Conservation (phyloP, 164 flowering plant genomes). For the Litsea cubeba region DNA sequence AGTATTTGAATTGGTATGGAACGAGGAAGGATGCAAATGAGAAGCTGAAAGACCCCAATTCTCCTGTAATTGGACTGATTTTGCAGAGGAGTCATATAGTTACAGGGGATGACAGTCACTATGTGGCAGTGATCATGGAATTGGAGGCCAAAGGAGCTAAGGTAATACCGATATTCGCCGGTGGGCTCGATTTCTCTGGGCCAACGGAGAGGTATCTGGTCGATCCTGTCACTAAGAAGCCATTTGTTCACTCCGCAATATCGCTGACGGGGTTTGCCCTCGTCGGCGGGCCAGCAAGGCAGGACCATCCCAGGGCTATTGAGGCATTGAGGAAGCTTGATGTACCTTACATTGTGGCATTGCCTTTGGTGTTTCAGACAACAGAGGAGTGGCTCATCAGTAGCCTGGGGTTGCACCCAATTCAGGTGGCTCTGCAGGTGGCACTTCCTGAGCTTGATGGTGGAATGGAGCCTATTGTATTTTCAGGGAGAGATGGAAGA, state of each 20-base stretch:
- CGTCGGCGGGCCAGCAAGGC: conserved; percentile 98
- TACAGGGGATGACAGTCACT: conserved; percentile 96
- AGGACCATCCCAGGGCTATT: conserved; percentile 93
- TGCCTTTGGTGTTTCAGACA: conserved; percentile 97
- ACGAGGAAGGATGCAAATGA: conserved; percentile 83
- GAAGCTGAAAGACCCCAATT: conserved; percentile 62
- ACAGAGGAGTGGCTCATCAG: conserved; percentile 98
- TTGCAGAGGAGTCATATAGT: conserved; percentile 94
- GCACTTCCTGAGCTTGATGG: conserved; percentile 99
- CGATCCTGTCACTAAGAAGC: conserved; percentile 75
- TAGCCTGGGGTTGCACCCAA: conserved; percentile 92
- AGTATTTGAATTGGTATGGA: conserved; percentile 95
- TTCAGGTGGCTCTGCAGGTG: conserved; percentile 98
- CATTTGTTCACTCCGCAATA: conserved; percentile 70
- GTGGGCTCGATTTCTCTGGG: conserved; percentile 94
- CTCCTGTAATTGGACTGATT: conserved; percentile 75
- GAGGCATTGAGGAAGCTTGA: conserved; percentile 92
- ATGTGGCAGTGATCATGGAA: conserved; percentile 99
- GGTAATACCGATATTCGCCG: conserved; percentile 90
- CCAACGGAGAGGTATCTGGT: conserved; percentile 81
- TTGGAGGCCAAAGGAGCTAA: conserved; percentile 93
- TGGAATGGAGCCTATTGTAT: conserved; percentile 97
- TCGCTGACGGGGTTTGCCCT: conserved; percentile 96
- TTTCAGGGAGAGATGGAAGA: conserved; percentile 90
- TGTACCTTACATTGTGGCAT: conserved; percentile 92